Evolutionary conservation across 129 eudicot species (phyloP), one percentile per base, ranked within the genome.

Genomic region (Pulicaria dysenterica): DNA sequence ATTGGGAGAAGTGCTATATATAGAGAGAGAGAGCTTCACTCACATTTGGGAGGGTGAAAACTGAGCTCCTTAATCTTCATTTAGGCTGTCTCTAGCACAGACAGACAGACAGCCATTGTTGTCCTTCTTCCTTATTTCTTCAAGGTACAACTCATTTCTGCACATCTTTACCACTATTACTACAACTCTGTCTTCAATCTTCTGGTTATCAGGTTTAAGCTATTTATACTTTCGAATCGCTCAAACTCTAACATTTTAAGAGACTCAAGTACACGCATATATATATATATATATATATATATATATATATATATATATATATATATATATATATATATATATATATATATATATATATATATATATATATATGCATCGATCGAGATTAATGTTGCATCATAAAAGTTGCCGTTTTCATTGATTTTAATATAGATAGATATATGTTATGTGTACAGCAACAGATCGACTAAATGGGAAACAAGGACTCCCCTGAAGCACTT

Each of bases 391-490:
- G 1, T 46, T 46, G 15, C 39, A 24, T 44, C 63, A 58, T 58
- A 62, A 14, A 13, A 41, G 31, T 40, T 54, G 59, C 3, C 7
- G 8, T 12, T 11, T 56, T 12, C 66, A 71, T 42, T 74, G 16
- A 53, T 74, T 6, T 74, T 42, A 5, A 58, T n/a, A 42, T 8
- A 40, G 39, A 2, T 24, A 3, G 6, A 8, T 65, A 1, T 31
- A 58, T 19, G 38, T 8, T 59, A 10, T 0, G 31, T 61, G 24
- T 55, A 16, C 49, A 58, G 81, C 34, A 45, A 41, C 48, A 69
- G 53, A 58, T 68, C 54, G 19, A 13, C 16, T 51, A 36, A 8
- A 84, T 89, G 96, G 92, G 75, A 77, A 53, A 8, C 40, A 80
- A 56, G 46, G 81, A 67, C 42, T 69, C 82, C 68, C 69, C 79